A percentile compares a stretch with the other conserved stretches of the same genome.
These are phyloP conservation scores for Mortierella sp. DNA, from an alignment of 371 early-diverging fungal genomes.

Conservation along the genomic window DNA sequence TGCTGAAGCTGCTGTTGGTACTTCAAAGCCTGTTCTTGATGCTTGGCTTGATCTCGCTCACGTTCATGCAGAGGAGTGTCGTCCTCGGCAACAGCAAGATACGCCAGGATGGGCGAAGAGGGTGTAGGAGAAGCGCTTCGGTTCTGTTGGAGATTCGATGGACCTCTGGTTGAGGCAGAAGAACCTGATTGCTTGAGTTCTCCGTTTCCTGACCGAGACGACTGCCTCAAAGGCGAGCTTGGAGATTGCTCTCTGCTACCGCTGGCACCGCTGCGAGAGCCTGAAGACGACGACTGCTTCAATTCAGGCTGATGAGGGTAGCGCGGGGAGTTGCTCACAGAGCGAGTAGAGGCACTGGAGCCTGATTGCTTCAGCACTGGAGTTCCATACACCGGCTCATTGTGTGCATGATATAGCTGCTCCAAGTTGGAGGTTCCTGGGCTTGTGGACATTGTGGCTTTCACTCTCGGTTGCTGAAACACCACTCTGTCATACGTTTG, in stretches of 20 bases:
- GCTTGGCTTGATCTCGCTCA: constrained; percentile 22
- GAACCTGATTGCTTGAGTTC: constrained; percentile 43
- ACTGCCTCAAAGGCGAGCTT: constrained; percentile 19
- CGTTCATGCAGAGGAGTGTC: constrained; percentile 7
- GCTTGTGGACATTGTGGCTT: constrained; percentile 17
- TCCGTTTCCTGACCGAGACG: constrained; percentile 29
- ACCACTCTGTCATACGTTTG: constrained; percentile 31
- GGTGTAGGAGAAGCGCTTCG: constrained; percentile 13
- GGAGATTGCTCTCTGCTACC: neutral
- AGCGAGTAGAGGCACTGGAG: constrained; percentile 39
- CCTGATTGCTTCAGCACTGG: constrained; percentile 30
- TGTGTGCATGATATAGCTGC: constrained; percentile 22
- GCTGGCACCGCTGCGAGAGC: constrained; percentile 3
- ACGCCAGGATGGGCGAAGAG: constrained; percentile 43
- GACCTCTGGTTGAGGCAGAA: constrained; percentile 21
- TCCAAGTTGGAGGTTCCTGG: constrained; percentile 11
- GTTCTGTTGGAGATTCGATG: constrained; percentile 10
- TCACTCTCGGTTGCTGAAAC: constrained; percentile 45
- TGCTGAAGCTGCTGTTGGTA: constrained; percentile 54
- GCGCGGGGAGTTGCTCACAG: constrained; percentile 9
- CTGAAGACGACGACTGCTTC: constrained; percentile 15
- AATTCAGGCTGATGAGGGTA: constrained; percentile 11
- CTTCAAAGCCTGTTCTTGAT: constrained; percentile 52
- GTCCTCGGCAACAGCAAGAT: constrained; percentile 36
- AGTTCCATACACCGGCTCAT: constrained; percentile 8